Evolutionary conservation across 1,284 basidiomycete species (phyloP), one percentile per base, ranked within the genome.

Genomic region (Macrocybe sp.): DNA sequence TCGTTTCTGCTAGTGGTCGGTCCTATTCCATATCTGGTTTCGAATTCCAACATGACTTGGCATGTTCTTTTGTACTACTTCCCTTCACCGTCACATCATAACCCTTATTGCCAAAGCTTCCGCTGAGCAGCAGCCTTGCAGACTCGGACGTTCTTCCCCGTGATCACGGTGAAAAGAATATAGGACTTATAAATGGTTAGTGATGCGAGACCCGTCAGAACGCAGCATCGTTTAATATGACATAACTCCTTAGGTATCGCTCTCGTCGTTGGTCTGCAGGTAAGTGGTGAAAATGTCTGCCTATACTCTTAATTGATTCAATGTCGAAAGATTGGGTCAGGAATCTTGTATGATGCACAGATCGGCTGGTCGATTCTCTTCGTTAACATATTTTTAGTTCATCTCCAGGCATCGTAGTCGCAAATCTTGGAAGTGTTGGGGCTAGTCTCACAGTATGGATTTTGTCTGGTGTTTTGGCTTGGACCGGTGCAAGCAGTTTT

Each of bases 401-500:
- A 1, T 92, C 89, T 1, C 93, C 93, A 0, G 92, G 92, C 16
- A 83, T 95, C n/a, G 83, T 97, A 1, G 81, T 94, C 30, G 86
- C 88, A 10, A 90, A 93, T 59, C 88, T 89, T 0, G 79, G 89
- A 22, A 92, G 86, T 58, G 84, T 92, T 1, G 91, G 91, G 7
- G 90, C 91, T 31, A 91, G 89, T 70, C 65, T 94, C 28, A 40
- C 75, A 9, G 89, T 94, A 6, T 95, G 92, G 92, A 56, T 89
- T 7, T 69, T 77, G 3, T 85, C 88, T 47, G 92, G 92, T 3
- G 49, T 93, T 8, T 70, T 97, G 8, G 91, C 81, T 2, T 97
- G 94, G 94, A 96, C 94, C 4, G 94, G 94, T 3, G 92, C 92
- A 37, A 92, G 89, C 62, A 92, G 87, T 55, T 95, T 86, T 62